Percentiles rank a stretch among this genome's conserved stretches.
These are phyloP conservation scores for Phytophthora pisi DNA, from an alignment of 352 stramenopile genomes.

Conservation along the genomic window DNA sequence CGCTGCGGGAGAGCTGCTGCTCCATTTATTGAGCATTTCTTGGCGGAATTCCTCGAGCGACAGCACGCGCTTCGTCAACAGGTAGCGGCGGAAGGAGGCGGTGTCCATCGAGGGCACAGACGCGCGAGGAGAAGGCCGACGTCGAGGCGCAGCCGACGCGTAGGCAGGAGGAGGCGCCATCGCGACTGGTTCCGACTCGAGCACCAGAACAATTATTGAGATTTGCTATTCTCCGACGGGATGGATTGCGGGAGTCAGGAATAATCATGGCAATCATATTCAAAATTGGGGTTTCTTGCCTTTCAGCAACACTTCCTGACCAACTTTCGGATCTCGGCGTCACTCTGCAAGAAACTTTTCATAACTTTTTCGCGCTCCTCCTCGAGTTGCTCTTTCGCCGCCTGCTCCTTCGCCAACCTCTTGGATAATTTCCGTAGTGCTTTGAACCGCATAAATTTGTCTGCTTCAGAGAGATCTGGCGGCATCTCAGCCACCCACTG, in stretches of 20 bases:
- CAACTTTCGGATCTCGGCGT: slow-evolving; percentile 15
- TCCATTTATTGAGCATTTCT: slow-evolving; percentile 10
- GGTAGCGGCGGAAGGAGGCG: not conserved
- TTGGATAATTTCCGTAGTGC: slow-evolving; percentile 17
- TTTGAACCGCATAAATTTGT: slow-evolving; percentile 16
- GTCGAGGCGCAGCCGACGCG: not conserved
- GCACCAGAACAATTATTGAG: too few relatives aligned
- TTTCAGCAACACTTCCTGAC: slow-evolving; percentile 5
- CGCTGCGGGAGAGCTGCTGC: not conserved
- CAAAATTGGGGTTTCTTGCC: not conserved
- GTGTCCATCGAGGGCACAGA: not conserved
- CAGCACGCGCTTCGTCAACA: slow-evolving; percentile 3
- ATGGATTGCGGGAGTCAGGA: too few relatives aligned
- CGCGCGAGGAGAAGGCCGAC: not conserved
- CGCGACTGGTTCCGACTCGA: not conserved
- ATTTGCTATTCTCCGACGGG: too few relatives aligned
- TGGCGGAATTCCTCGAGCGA: slow-evolving; percentile 1
- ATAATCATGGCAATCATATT: not conserved
- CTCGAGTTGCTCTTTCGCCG: slow-evolving; percentile 19
- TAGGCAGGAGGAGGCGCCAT: not conserved
- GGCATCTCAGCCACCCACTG: slow-evolving; percentile 20
- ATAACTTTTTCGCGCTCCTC: slow-evolving; percentile 9
- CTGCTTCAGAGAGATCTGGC: slow-evolving; percentile 5
- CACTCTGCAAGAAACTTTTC: slow-evolving; percentile 7
- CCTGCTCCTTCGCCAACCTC: slow-evolving; percentile 22